Percentiles rank a stretch among this genome's conserved stretches.
Evolutionary conservation across 768 basidiomycete species (phyloP).

Genomic region (Collybia sp.): DNA sequence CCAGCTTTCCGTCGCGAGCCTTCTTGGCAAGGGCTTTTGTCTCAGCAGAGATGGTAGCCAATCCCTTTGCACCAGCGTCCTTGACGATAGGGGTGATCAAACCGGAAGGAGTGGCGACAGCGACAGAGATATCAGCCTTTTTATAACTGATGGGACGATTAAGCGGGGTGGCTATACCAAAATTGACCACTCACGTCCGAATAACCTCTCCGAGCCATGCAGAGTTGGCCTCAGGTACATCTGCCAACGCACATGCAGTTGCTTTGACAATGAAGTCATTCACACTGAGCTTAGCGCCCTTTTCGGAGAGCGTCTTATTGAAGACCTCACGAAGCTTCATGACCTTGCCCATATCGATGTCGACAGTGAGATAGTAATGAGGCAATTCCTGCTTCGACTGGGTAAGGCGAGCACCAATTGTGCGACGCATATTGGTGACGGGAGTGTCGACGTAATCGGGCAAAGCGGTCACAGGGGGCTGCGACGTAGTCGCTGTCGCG

Average conservation of each 20-base stretch:
- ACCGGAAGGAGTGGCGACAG: constrained; percentile 93
- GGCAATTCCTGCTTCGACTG: constrained; percentile 95
- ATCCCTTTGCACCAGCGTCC: constrained; percentile 88
- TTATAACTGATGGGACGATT: constrained; percentile 59
- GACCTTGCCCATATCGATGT: constrained; percentile 95
- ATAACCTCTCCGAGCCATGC: constrained; percentile 97
- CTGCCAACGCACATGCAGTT: constrained; percentile 81
- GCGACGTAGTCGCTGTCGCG: constrained; percentile 37
- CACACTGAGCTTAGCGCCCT: constrained; percentile 93
- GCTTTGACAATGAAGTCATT: constrained; percentile 99
- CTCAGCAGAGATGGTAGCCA: constrained; percentile 89
- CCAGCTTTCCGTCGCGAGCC: constrained; percentile 94
- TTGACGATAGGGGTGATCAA: constrained; percentile 97
- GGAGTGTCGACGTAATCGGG: constrained; percentile 88
- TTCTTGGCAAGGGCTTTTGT: constrained; percentile 91
- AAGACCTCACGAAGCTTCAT: constrained; percentile 93
- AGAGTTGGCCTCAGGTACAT: constrained; percentile 97
- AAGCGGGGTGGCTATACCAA: not conserved
- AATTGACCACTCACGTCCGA: constrained; percentile 67
- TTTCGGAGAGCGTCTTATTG: constrained; percentile 82
- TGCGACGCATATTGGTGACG: constrained; percentile 90
- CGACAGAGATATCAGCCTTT: constrained; percentile 95
- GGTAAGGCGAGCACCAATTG: constrained; percentile 84
- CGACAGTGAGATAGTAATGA: constrained; percentile 94
- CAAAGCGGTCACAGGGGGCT: constrained; percentile 44